Conservation (phyloP, 208 protist genomes). For the Leishmania martiniquensis region DNA sequence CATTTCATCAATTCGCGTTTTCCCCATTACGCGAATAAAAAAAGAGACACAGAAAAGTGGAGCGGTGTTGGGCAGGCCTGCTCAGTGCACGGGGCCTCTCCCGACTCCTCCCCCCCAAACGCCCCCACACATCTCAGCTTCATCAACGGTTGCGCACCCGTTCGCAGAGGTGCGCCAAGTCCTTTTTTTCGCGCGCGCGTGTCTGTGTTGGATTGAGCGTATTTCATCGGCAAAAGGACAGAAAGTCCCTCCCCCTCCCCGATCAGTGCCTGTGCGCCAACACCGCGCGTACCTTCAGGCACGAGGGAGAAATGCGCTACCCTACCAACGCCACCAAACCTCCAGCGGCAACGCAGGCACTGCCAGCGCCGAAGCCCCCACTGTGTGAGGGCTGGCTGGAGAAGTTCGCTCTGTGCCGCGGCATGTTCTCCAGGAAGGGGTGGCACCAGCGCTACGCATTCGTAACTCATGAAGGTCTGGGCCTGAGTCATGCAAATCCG, state of each 20-base stretch:
- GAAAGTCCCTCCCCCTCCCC: neutral
- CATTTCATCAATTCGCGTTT: neutral
- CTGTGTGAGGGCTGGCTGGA: conserved; percentile 72
- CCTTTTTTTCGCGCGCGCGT: neutral
- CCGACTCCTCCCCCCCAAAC: neutral
- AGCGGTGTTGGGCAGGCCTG: neutral
- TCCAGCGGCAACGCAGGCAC: neutral
- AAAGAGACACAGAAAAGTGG: neutral
- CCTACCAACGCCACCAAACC: neutral
- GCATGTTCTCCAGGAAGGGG: conserved; percentile 40
- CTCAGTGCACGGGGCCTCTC: neutral
- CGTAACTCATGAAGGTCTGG: conserved; percentile 48
- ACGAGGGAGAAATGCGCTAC: neutral
- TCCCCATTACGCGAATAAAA: neutral
- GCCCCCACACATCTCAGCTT: neutral
- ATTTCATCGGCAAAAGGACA: neutral
- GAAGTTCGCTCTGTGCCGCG: conserved; percentile 55
- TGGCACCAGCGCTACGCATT: conserved; percentile 62
- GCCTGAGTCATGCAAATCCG: conserved; percentile 40
- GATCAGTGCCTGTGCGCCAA: neutral
- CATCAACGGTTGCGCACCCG: neutral
- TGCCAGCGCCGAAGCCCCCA: neutral
- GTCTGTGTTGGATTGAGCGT: neutral
- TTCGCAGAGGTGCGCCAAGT: neutral
- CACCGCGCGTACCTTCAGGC: neutral